A percentile compares a stretch with the other conserved stretches of the same genome.
Evolutionary conservation across 495 filamentous ascomycete species (phyloP).

Genomic region (Delitschia confertaspora): DNA sequence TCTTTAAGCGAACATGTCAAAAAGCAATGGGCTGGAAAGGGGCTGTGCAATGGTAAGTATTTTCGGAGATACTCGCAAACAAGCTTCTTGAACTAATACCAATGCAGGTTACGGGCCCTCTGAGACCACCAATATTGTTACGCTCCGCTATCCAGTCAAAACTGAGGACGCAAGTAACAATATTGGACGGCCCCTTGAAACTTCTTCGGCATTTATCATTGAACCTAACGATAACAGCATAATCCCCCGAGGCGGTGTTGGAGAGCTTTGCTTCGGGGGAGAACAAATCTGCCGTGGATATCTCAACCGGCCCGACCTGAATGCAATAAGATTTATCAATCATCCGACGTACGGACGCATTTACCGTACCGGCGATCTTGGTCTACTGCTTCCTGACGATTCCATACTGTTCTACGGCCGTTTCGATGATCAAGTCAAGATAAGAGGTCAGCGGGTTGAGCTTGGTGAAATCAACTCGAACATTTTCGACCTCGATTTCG

Average conservation of each 20-base stretch:
- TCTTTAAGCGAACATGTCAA: slow-evolving; percentile 57
- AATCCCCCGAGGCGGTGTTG: slow-evolving; percentile 57
- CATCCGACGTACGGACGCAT: slow-evolving; percentile 58
- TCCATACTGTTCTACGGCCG: slow-evolving; percentile 64
- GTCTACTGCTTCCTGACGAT: slow-evolving; percentile 60
- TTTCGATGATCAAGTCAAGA: slow-evolving; percentile 71
- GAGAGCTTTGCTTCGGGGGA: slow-evolving; percentile 78
- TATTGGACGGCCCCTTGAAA: slow-evolving; percentile 57
- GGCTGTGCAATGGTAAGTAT: slow-evolving; percentile 53
- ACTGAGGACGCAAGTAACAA: slow-evolving; percentile 43
- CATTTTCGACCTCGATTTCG: slow-evolving; percentile 38
- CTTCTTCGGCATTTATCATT: slow-evolving; percentile 64
- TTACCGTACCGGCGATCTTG: slow-evolving; percentile 64
- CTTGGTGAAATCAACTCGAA: slow-evolving; percentile 64
- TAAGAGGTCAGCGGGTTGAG: slow-evolving; percentile 71
- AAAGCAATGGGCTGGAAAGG: slow-evolving; percentile 53
- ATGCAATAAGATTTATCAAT: slow-evolving; percentile 50
- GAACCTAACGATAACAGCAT: slow-evolving; percentile 29
- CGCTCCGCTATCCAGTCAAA: slow-evolving; percentile 44
- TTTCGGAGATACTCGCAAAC: neutral
- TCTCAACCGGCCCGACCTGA: slow-evolving; percentile 49
- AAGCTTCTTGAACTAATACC: neutral
- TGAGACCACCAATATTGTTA: slow-evolving; percentile 69
- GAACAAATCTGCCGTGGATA: slow-evolving; percentile 68
- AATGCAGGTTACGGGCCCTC: slow-evolving; percentile 55